phyloP scores from a whole-genome alignment of 257 asterid species.

The Solanum neorickii region DNA sequence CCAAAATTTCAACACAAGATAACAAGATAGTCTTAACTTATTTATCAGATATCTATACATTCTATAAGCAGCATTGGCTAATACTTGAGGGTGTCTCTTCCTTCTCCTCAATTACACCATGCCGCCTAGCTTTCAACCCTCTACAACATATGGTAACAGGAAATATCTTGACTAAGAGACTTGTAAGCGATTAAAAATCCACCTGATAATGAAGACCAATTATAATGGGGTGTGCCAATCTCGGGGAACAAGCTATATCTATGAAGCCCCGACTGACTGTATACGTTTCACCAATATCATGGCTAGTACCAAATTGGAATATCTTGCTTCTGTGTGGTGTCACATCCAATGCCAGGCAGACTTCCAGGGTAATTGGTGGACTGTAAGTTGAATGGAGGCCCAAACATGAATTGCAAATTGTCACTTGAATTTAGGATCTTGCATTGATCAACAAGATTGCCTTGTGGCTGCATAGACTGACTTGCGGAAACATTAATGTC shows the following conservation, averaged over 20 bases:
- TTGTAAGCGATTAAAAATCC: conserved; percentile 12
- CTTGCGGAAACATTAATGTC: conserved; percentile 15
- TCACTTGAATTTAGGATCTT: conserved; percentile 26
- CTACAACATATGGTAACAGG: conserved; percentile 8
- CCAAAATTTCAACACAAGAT: conserved; percentile 8
- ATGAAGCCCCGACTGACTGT: not conserved
- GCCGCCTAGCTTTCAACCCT: not conserved
- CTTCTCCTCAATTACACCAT: conserved; percentile 19
- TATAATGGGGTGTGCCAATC: not conserved
- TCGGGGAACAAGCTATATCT: not conserved
- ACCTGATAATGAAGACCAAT: conserved; percentile 1
- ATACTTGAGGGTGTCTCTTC: conserved; percentile 5
- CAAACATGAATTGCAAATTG: conserved; percentile 34
- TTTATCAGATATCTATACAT: conserved; percentile 16
- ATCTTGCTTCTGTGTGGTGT: conserved; percentile 31
- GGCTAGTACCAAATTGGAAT: conserved; percentile 41
- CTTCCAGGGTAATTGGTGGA: conserved; percentile 29
- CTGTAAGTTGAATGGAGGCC: conserved; percentile 29
- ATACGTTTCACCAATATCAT: not conserved
- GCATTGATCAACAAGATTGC: conserved; percentile 32
- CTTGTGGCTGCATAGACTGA: conserved; percentile 15
- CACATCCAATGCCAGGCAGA: conserved; percentile 27
- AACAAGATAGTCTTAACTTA: conserved; percentile 12
- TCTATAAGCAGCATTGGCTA: conserved; percentile 19
- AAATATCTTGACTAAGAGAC: conserved; percentile 7